These are phyloP conservation scores for Cadophora malorum DNA, from an alignment of 2,329 filamentous ascomycete genomes.

Conservation along the genomic window DNA sequence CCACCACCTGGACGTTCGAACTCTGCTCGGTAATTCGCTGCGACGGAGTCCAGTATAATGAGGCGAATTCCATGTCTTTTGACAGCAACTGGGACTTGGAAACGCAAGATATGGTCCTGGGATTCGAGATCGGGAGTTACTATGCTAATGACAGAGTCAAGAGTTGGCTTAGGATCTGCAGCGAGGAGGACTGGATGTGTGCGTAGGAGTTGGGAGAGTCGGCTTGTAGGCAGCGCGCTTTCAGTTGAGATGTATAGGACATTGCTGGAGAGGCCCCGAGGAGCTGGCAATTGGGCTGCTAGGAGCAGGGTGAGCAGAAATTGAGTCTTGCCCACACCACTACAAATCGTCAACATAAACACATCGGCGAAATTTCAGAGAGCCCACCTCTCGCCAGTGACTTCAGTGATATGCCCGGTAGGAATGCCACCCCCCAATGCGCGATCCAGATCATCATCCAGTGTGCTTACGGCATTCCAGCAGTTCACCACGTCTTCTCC, in stretches of 20 bases:
- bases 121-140: conserved; percentile 88
- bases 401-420: conserved; percentile 81
- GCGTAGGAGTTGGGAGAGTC: conserved; percentile 79
- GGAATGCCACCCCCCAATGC: conserved; percentile 81
- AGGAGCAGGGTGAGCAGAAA: conserved; percentile 86
- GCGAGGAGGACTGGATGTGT: conserved; percentile 65
- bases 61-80: conserved; percentile 78
- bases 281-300: conserved; percentile 79
- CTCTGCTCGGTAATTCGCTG: conserved; percentile 94
- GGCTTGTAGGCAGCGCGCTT: conserved; percentile 79
- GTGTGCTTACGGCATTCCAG: conserved; percentile 75
- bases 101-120: conserved; percentile 93
- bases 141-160: conserved; percentile 80
- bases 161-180: conserved; percentile 60
- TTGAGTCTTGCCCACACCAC: conserved; percentile 93
- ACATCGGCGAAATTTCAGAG: conserved; percentile 9
- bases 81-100: conserved; percentile 88
- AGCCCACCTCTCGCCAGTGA: conserved; percentile 83
- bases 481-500: conserved; percentile 48
- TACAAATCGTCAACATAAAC: conserved; percentile 45
- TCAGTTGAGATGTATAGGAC: conserved; percentile 96
- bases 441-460: conserved; percentile 75
- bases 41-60: conserved; percentile 87
- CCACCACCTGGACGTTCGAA: conserved; percentile 66
- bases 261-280: conserved; percentile 72